Evolutionary conservation across 2,329 filamentous ascomycete species (phyloP), one percentile per base, ranked within the genome.

Genomic region (Stachybotrys chartarum): DNA sequence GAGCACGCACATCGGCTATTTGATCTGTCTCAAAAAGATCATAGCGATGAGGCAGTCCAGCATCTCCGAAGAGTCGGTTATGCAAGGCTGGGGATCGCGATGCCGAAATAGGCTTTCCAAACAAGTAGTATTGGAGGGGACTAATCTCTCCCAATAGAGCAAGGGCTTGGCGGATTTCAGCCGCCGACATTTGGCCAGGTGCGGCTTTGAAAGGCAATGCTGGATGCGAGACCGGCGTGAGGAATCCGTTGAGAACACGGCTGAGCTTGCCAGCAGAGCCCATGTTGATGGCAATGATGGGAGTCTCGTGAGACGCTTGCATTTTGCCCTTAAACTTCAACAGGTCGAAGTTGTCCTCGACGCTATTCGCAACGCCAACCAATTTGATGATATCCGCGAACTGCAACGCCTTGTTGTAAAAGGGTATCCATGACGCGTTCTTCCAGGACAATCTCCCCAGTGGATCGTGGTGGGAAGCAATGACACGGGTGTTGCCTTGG

Each of bases 221-320:
- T 1, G 91, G 89, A 69, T 97, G 94, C 3, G 91, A 91, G 14
- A 99, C 94, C 0, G 94, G 94, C 0, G 94, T 97, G 76, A 99
- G 84, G 77, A 97, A 97, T 32, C 82, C 79, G 71, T 99, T 99
- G 56, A 95, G 76, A 49, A 99, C 87, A 39, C 94, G 86, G 66
- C 91, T 96, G 47, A 97, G 80, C 74, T 96, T 94, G 51, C 94
- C 94, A 30, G 83, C 77, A 51, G 84, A 78, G 32, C 93, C 92
- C 93, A 99, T 97, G 72, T 99, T 99, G 68, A 99, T 88, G 1
- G 89, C 91, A 63, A 99, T 97, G 55, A 99, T 75, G 1, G 92
- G 93, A n/a, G 85, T 84, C 54, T 87, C 79, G 66, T 95, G 88
- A 1, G 88, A 82, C 30, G 80, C 76, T 44, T 83, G 77, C 72